Percentiles rank a stretch among this genome's conserved stretches.
These are phyloP conservation scores for Pseudopithomyces chartarum DNA, from an alignment of 2,329 filamentous ascomycete genomes.

Conservation along the genomic window DNA sequence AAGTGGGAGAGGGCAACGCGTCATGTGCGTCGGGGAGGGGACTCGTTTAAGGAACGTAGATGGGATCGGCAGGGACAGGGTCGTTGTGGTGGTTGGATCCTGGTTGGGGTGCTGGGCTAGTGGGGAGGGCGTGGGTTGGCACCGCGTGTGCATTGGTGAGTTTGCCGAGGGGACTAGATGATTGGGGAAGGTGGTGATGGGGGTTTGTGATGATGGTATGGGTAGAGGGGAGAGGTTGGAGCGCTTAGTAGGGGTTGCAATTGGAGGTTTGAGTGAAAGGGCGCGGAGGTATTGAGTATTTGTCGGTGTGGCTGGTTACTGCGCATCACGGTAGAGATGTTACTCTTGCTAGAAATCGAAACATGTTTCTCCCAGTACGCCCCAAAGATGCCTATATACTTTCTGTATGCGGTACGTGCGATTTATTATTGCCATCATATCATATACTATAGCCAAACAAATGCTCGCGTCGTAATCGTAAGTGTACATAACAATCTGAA, in stretches of 20 bases:
- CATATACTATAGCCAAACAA: neutral
- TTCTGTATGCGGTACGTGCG: no score
- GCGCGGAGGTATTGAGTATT: no score
- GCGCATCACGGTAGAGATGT: no score
- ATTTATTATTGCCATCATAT: no score
- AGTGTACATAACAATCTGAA: neutral
- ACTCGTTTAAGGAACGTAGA: neutral
- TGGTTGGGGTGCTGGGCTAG: neutral
- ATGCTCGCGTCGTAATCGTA: neutral
- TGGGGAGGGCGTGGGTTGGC: conserved; percentile 11
- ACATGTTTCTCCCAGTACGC: no score
- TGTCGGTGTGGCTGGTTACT: no score
- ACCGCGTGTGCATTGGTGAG: conserved; percentile 14
- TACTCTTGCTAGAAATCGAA: no score
- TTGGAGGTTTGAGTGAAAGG: no score
- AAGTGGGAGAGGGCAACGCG: neutral
- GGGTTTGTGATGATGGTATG: neutral
- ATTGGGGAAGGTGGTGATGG: conserved; percentile 10
- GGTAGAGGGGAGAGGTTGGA: no score
- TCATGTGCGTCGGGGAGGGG: conserved; percentile 4
- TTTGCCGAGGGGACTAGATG: neutral
- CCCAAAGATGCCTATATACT: no score
- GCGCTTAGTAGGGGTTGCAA: no score
- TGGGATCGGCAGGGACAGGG: neutral
- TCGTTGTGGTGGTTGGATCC: neutral